These are phyloP conservation scores for Termitomyces sp. DNA, from an alignment of 768 basidiomycete genomes.

Conservation along the genomic window DNA sequence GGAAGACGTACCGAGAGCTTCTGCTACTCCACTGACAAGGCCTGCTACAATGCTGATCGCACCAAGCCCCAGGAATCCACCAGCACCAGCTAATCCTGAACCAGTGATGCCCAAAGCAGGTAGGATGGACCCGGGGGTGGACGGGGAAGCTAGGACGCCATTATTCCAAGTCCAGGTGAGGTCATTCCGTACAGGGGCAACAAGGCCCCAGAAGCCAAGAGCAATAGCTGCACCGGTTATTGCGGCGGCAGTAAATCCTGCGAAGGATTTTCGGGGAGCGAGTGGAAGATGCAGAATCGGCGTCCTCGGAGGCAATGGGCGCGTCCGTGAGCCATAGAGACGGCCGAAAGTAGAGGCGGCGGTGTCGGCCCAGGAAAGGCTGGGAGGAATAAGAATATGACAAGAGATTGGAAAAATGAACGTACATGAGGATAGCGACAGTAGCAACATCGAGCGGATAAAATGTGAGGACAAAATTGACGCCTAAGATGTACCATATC, in stretches of 20 bases:
- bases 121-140: slow-evolving; percentile 20
- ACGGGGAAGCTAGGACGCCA: slow-evolving; percentile 39
- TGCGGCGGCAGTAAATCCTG: slow-evolving; percentile 78
- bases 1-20: slow-evolving; percentile 73
- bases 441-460: slow-evolving; percentile 88
- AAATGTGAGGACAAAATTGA: slow-evolving; percentile 67
- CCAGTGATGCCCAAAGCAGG: slow-evolving; percentile 15
- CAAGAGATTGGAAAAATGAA: slow-evolving; percentile 16
- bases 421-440: slow-evolving; percentile 87
- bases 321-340: slow-evolving; percentile 72
- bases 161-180: slow-evolving; percentile 58
- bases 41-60: slow-evolving; percentile 66
- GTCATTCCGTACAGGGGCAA: slow-evolving; percentile 45
- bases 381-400: slow-evolving; percentile 27
- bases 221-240: slow-evolving; percentile 70
- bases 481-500: slow-evolving; percentile 88
- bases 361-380: slow-evolving; percentile 95
- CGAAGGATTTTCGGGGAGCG: slow-evolving; percentile 80
- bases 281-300: slow-evolving; percentile 60
- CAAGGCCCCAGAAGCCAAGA: slow-evolving; percentile 66
- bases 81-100: slow-evolving; percentile 20
- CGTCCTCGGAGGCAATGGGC: slow-evolving; percentile 39
- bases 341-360: slow-evolving; percentile 91
- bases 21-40: slow-evolving; percentile 79
- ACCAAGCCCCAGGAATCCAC: slow-evolving; percentile 51